Evolutionary conservation across 1,284 basidiomycete genomes (phyloP), one percentile per base, ranked within the genome.

Genomic region (Ceratobasidium sp.): DNA sequence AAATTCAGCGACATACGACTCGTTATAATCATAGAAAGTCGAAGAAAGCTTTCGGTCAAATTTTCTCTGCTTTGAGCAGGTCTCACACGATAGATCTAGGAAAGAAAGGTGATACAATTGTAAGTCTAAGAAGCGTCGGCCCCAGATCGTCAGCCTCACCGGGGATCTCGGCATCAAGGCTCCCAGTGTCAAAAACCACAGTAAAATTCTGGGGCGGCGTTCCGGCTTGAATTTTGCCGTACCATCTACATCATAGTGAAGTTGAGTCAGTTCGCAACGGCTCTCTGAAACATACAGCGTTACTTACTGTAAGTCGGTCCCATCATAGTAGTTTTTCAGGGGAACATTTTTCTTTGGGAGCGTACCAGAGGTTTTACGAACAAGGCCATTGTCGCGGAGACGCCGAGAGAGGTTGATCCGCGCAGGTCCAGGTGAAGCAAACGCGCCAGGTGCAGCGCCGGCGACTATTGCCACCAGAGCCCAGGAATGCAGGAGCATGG

Each of bases 11-110:
- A 81, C 82, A 51, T 77, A 80, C 1, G 81, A 83, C 24, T 80
- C 79, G 51, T 83, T 83, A 7, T 82, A 82, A 77, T 85, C 84
- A 22, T 85, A 81, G 75, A 86, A 88, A 0, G 87, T 88, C 8
- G 85, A 85, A 76, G 86, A 87, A 77, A 83, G 82, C 0, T 81
- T 80, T 0, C 84, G 77, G 78, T 88, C 82, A 77, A 88, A 88
- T 76, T 85, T 81, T 76, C 82, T 79, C 77, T 87, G 85, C 61
- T 83, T 83, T 0, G 79, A 74, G 77, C 87, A 89, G 11, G 83
- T 75, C 29, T 78, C 75, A 9, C 83, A 54, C 2, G 53, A 54
- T 13, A 29, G 14, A 31, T 27, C 39, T 66, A 22, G n/a, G 1
- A 29, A 43, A 51, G n/a, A 14, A n/a, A 39, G n/a, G n/a, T 48